Evolutionary conservation across 805 yeast genomes (phyloP), one percentile per base, ranked within the genome.

Genomic region (Tetrapisispora fleetii): DNA sequence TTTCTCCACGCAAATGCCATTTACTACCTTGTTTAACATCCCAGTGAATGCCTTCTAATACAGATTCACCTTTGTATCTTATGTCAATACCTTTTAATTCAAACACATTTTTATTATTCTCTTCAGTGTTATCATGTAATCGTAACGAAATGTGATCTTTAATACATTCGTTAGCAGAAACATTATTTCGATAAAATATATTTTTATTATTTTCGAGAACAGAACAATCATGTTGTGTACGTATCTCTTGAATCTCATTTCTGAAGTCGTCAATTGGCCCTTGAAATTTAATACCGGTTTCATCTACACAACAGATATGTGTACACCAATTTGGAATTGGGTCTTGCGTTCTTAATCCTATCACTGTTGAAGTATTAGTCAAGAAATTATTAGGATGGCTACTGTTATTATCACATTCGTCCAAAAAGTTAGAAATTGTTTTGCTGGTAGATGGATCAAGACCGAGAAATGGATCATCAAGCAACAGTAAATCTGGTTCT

Each of bases 381-480:
- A 41, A 18, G n/a, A 30, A 41, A 28, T 6, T 6, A 18, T 30
- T 18, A 3, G 16, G 9, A 3, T 41, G 17, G 4, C 22, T 35
- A 2, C 63, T 50, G 30, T 59, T 47, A 22, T 42, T 35, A n/a
- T 54, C 48, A 40, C 54, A 57, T 3, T 43, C 47, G 0, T 55
- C 48, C 21, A 66, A 50, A 45, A 63, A 59, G 11, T 60, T 58
- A 17, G 87, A 77, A 18, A 91, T 86, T 8, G 75, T 65, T 1
- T 64, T 51, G 0, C 86, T 70, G 13, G 95, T 90, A 1, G 64
- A 60, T 0, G 95, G 93, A 58, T 91, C 99, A 17, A 91, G 70
- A 0, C 98, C 99, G 38, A 93, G 64, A 57, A 89, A 91, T 10
- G 96, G 96, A 58, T 93, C 98, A 63, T 93, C 98, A 18, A 91